Evolutionary conservation across 1,284 basidiomycete species (phyloP), one percentile per base, ranked within the genome.

Genomic region (Ustilago xerochloae): DNA sequence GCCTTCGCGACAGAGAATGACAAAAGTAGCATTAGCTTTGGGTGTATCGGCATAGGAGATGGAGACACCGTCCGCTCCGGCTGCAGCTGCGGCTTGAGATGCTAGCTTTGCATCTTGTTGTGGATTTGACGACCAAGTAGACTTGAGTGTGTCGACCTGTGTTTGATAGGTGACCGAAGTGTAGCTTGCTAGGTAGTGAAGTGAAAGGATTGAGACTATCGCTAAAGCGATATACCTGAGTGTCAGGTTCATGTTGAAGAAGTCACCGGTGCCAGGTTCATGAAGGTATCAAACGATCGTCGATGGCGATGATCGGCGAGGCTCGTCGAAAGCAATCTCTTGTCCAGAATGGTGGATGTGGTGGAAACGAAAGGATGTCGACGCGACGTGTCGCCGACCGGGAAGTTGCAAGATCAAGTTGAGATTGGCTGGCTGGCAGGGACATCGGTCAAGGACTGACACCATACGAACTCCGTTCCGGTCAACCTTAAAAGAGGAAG

Each of bases 1-100:
- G 7, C 41, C 36, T 53, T 85, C 83, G 28, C 85, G 66, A 13
- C 84, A 85, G 7, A 85, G 69, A 9, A 80, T 57, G 47, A 85
- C 76, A 48, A 85, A 85, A 29, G 79, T 82, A 8, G 84, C 84
- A 47, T 84, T 84, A n/a, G 81, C 80, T 24, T 81, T 79, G 13
- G 77, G 81, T 39, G 59, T 64, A 30, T 32, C 20, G 2, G 56
- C 60, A 24, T 61, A 61, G 8, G 52, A 35, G 6, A 53, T 32
- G 22, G 36, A 15, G 28, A 63, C 28, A 41, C 39, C 39, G 39
- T 39, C 46, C 5, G 26, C 18, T 15, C 6, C 48, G 20, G 18
- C 15, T 30, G 51, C 48, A 9, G 20, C 33, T 20, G 43, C 24
- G 26, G 43, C 48, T 41, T 49, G 29, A 15, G 51, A n/a, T 5